phyloP scores from a whole-genome alignment of 2,329 filamentous ascomycete species.

The Bipolaris sorokiniana region DNA sequence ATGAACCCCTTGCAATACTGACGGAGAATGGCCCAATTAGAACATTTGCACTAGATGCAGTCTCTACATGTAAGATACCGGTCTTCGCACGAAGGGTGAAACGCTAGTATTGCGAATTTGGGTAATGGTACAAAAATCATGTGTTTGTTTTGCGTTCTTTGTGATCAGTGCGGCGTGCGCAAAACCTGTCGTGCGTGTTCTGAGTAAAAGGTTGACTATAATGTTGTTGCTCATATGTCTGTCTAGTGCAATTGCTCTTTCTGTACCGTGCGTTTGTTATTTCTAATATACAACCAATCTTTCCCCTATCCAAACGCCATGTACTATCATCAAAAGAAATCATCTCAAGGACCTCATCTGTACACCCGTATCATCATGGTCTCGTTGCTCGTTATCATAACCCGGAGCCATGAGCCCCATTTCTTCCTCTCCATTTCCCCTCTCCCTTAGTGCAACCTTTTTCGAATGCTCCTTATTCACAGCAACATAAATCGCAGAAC shows the following conservation, averaged over 20 bases:
- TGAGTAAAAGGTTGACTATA: too few relatives aligned
- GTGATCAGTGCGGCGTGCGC: too few relatives aligned
- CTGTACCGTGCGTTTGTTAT: neutral
- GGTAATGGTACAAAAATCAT: too few relatives aligned
- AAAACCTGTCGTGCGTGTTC: neutral
- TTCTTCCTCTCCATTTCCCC: conserved; percentile 41
- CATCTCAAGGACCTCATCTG: conserved; percentile 28
- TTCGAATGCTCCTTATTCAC: conserved; percentile 55
- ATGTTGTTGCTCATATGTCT: neutral
- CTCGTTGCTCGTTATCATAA: conserved; percentile 14
- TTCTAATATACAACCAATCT: neutral
- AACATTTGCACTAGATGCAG: too few relatives aligned
- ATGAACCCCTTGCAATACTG: too few relatives aligned
- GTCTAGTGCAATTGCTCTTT: neutral
- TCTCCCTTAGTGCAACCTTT: conserved; percentile 17
- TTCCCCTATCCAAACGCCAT: neutral
- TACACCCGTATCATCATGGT: conserved; percentile 22
- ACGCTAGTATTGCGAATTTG: too few relatives aligned
- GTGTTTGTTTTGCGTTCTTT: too few relatives aligned
- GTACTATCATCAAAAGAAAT: neutral
- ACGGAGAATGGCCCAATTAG: too few relatives aligned
- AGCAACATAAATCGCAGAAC: conserved; percentile 69
- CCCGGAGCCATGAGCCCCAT: conserved; percentile 37
- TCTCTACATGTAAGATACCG: too few relatives aligned
- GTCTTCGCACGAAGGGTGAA: too few relatives aligned